Evolutionary conservation across 140 eudicot species (phyloP).

Genomic region (Ambrosia hybrid): DNA sequence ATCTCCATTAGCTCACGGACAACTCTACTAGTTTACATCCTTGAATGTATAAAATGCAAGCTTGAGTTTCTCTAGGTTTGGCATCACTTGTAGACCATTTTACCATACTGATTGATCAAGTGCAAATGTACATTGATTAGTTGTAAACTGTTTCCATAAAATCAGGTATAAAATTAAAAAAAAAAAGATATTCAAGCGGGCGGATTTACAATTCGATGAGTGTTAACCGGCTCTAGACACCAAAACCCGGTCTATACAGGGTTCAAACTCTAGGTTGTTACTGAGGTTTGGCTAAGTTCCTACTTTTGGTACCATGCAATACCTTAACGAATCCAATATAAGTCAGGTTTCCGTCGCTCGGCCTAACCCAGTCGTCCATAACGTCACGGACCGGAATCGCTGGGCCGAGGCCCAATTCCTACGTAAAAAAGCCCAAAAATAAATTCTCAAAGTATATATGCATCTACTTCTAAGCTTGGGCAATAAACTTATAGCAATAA

Average conservation of each 20-base stretch:
- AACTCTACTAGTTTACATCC: no score
- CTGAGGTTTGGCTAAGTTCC: slow-evolving; percentile 17
- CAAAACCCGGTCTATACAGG: slow-evolving; percentile 20
- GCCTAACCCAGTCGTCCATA: slow-evolving; percentile 43
- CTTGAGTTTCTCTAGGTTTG: background rate
- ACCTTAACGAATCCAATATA: slow-evolving; percentile 47
- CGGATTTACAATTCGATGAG: slow-evolving; percentile 25
- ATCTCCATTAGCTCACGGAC: no score
- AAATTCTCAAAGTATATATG: background rate
- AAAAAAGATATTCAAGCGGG: slow-evolving; percentile 9
- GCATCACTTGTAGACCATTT: background rate
- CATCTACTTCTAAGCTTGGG: background rate
- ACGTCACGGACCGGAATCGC: slow-evolving; percentile 45
- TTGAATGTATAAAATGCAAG: background rate
- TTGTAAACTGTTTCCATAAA: background rate
- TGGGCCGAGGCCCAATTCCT: slow-evolving; percentile 51
- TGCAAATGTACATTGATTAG: slow-evolving; percentile 20
- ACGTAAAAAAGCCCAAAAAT: background rate
- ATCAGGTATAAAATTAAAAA: background rate
- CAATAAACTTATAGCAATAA: background rate
- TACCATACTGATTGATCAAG: slow-evolving; percentile 7
- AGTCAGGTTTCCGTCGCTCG: slow-evolving; percentile 48
- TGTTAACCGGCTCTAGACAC: slow-evolving; percentile 19
- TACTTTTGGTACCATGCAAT: slow-evolving; percentile 33
- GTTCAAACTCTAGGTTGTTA: slow-evolving; percentile 4